Evolutionary conservation across 176 grass and related monocot genomes (phyloP).

Genomic region (Aegilops speltoides): DNA sequence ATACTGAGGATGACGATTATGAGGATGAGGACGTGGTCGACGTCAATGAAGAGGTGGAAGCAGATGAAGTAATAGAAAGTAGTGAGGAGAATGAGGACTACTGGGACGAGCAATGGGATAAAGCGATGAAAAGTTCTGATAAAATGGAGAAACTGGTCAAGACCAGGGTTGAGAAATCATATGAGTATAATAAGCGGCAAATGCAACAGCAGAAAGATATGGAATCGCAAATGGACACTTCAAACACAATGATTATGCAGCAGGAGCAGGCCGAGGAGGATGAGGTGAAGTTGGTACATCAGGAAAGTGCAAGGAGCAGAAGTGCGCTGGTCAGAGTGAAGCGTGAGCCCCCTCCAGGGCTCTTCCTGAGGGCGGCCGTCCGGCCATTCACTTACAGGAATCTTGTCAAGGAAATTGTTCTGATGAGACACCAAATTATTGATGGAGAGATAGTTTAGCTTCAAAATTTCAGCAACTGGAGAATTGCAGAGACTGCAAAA

Average conservation of each 20-base stretch:
- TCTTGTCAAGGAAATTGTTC: slow-evolving; percentile 94
- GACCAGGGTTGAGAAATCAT: slow-evolving; percentile 52
- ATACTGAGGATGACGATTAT: slow-evolving; percentile 36
- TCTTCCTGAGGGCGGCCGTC: slow-evolving; percentile 70
- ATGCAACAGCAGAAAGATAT: slow-evolving; percentile 38
- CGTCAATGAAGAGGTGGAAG: slow-evolving; percentile 23
- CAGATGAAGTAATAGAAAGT: slow-evolving; percentile 28
- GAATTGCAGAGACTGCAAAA: slow-evolving; percentile 5
- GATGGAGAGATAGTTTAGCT: slow-evolving; percentile 68
- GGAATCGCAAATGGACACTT: slow-evolving; percentile 25
- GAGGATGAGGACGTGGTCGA: slow-evolving; percentile 47
- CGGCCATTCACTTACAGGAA: slow-evolving; percentile 85
- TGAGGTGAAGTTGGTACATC: slow-evolving; percentile 34
- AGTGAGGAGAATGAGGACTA: slow-evolving; percentile 55
- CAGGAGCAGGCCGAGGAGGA: slow-evolving; percentile 48
- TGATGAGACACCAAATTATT: slow-evolving; percentile 79
- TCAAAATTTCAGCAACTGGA: neutral
- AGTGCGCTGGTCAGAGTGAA: slow-evolving; percentile 6
- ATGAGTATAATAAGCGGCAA: slow-evolving; percentile 35
- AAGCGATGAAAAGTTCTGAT: slow-evolving; percentile 66
- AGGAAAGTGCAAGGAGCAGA: slow-evolving; percentile 16
- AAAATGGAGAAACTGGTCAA: slow-evolving; percentile 91
- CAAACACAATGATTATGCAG: slow-evolving; percentile 22
- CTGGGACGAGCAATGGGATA: slow-evolving; percentile 73
- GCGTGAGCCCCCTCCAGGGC: slow-evolving; percentile 36